Base-by-base conservation (phyloP, 257 asterid genomes). In the Solanum medicagineum region DNA sequence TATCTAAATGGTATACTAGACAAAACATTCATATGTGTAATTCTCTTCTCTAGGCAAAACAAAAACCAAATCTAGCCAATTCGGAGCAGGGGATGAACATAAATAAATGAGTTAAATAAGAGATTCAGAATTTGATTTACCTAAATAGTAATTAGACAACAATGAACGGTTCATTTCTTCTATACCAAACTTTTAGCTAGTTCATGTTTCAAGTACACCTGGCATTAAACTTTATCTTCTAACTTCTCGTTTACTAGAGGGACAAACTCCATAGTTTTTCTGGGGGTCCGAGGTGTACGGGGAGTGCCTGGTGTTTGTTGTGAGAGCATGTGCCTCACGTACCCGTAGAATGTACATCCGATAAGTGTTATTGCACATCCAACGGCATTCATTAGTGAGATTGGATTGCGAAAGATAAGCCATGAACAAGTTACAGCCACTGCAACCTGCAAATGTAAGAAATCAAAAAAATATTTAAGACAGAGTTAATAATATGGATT, bases 341-440 rank as follows among this genome's bases (percentile, higher is more conserved):
- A 96, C 53, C 98, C 99, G 40, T 96, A 96, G 91, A 96, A 96
- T 7, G 98, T 93, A 84, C 99, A 96, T 8, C 99, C 99, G 1
- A 95, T 17, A 14, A 96, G 95, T 2, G 98, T 95, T 84, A 96
- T 90, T 0, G 88, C 88, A 83, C 99, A 96, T 59, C 99, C 98
- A 17, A 96, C 79, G 0, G 97, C 98, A 57, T 96, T 96, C 97
- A 94, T 88, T 83, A 86, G 65, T 11, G 99, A 93, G 81, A 96
- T 95, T 24, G 99, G 99, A 85, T 96, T 96, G 40, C 90, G 90
- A 87, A 96, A 96, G 36, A 96, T 94, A 80, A 96, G 89, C 99
- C 99, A 96, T 45, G 99, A 96, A 88, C 93, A 93, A 17, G 98
- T 92, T 68, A 96, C 93, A 17, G 99, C 98, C 59, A 96, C 99